These are phyloP conservation scores for Wickerhamomyces subpelliculosus DNA, from an alignment of 805 yeast species.

Conservation along the genomic window DNA sequence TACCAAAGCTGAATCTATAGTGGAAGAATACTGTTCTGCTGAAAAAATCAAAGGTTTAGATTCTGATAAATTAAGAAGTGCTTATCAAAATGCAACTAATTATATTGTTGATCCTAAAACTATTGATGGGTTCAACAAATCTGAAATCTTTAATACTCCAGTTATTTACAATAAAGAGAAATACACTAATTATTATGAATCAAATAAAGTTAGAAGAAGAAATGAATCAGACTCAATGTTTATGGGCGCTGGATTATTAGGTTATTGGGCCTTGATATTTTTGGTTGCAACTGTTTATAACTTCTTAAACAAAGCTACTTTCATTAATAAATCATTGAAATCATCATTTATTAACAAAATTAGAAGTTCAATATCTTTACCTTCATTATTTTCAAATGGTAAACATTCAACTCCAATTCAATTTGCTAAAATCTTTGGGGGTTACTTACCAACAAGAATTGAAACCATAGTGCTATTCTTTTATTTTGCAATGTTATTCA, in stretches of 20 bases:
- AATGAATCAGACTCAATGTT: constrained; percentile 35
- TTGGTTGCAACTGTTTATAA: constrained; percentile 31
- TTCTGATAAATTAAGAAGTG: constrained; percentile 24
- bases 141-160: constrained; percentile 29
- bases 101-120: constrained; percentile 29
- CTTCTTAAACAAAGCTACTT: constrained; percentile 9
- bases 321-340: constrained; percentile 11
- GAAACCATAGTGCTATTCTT: constrained; percentile 26
- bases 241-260: constrained; percentile 39
- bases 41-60: constrained; percentile 25
- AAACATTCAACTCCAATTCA: constrained; percentile 15
- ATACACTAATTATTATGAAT: constrained; percentile 19
- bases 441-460: constrained; percentile 18
- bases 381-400: constrained; percentile 10
- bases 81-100: constrained; percentile 39
- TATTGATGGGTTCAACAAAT: constrained; percentile 27
- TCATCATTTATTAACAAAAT: constrained; percentile 7
- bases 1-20: constrained; percentile 1
- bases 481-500: constrained; percentile 20
- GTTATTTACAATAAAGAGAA: constrained; percentile 23
- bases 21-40: constrained; percentile 22
- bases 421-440: constrained; percentile 10
- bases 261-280: constrained; percentile 42
- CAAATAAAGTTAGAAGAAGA: constrained; percentile 24
- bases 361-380: constrained; percentile 12